These are phyloP conservation scores for Candida xiaguanensis DNA, from an alignment of 805 yeast species.

Conservation along the genomic window DNA sequence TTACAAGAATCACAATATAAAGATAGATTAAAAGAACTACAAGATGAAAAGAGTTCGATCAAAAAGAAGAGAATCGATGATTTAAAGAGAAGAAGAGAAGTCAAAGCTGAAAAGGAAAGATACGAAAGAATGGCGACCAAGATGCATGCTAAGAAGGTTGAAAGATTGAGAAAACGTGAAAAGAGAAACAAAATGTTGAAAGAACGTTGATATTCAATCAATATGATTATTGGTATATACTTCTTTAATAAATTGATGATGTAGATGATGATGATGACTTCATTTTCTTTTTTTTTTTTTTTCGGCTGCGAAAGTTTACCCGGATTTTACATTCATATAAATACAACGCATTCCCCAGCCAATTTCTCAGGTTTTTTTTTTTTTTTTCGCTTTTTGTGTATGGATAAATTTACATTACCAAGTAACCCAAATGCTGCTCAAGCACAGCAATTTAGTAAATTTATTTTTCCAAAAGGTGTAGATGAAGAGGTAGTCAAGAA, in stretches of 20 bases:
- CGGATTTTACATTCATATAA: not conserved
- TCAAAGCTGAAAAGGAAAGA: slow-evolving; percentile 86
- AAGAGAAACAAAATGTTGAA: slow-evolving; percentile 91
- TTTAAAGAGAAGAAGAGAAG: slow-evolving; percentile 69
- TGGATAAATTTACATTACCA: not conserved
- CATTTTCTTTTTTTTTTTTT: no score
- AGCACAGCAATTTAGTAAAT: not conserved
- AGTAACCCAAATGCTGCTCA: not conserved
- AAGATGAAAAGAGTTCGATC: slow-evolving; percentile 69
- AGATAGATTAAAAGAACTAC: slow-evolving; percentile 65
- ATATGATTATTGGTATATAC: not conserved
- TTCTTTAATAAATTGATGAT: not conserved
- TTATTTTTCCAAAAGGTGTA: not conserved
- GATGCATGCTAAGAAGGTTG: slow-evolving; percentile 91
- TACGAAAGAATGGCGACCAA: slow-evolving; percentile 76
- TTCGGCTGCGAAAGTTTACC: not conserved
- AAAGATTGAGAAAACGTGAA: slow-evolving; percentile 83
- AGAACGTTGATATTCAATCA: slow-evolving; percentile 58
- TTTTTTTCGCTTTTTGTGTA: not conserved
- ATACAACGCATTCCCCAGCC: not conserved
- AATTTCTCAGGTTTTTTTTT: not conserved
- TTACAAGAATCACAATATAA: slow-evolving; percentile 64
- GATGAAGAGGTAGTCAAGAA: slow-evolving; percentile 7
- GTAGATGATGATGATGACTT: not conserved
- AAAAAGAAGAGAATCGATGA: slow-evolving; percentile 51